phyloP scores from a whole-genome alignment of 345 rosid genomes.

The Excoecaria cochinchinensis region DNA sequence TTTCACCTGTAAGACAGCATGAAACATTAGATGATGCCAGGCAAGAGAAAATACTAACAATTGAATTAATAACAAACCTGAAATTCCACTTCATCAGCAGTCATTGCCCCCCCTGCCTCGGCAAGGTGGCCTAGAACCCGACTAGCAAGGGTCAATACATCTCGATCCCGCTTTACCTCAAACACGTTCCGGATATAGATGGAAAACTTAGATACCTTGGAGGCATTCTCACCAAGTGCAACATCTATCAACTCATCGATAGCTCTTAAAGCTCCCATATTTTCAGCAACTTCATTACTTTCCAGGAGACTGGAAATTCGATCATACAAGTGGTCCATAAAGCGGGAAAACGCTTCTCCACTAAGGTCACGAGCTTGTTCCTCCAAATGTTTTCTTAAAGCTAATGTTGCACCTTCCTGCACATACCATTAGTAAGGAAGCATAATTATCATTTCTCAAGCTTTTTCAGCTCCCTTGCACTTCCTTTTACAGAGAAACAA shows the following conservation, averaged over 20 bases:
- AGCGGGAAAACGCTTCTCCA: slow-evolving; percentile 85
- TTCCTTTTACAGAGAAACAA: slow-evolving; percentile 8
- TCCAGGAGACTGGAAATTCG: slow-evolving; percentile 67
- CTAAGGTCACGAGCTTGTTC: slow-evolving; percentile 83
- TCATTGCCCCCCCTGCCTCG: slow-evolving; percentile 98
- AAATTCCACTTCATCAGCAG: slow-evolving; percentile 95
- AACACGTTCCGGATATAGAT: slow-evolving; percentile 69
- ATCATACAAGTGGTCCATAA: slow-evolving; percentile 84
- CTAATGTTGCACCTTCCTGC: slow-evolving; percentile 83
- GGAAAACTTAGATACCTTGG: slow-evolving; percentile 89
- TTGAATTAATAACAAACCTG: slow-evolving; percentile 51
- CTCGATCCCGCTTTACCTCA: slow-evolving; percentile 81
- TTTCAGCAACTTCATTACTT: slow-evolving; percentile 74
- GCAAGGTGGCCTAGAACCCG: slow-evolving; percentile 96
- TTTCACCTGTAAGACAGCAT: slow-evolving; percentile 54
- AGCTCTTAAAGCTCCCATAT: slow-evolving; percentile 87
- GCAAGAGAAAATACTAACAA: slow-evolving; percentile 5
- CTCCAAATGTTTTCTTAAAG: slow-evolving; percentile 82
- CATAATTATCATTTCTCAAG: not conserved
- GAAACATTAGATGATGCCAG: slow-evolving; percentile 8
- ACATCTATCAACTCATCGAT: slow-evolving; percentile 92
- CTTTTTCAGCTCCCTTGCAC: not conserved
- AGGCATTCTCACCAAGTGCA: slow-evolving; percentile 91
- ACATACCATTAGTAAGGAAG: not conserved
- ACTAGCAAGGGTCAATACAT: slow-evolving; percentile 85